Conservation (phyloP, 768 basidiomycete species). For the Lentinula detonsa region DNA sequence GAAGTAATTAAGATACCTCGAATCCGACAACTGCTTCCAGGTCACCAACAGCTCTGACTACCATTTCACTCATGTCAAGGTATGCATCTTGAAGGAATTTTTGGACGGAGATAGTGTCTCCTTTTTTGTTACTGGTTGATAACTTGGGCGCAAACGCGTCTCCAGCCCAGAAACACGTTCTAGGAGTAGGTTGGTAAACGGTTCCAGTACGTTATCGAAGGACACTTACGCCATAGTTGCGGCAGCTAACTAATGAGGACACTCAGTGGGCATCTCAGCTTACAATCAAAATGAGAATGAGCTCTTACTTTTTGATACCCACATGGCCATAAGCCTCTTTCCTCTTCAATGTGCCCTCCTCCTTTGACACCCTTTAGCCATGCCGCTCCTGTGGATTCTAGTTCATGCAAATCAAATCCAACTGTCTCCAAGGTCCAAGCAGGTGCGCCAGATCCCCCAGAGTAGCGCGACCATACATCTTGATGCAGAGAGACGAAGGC, state of each 20-base stretch:
- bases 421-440: constrained; percentile 89
- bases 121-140: constrained; percentile 38
- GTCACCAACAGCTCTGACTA: constrained; percentile 65
- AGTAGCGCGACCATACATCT: constrained; percentile 94
- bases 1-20: constrained; percentile 49
- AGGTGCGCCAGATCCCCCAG: constrained; percentile 93
- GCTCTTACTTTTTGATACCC: constrained; percentile 73
- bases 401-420: constrained; percentile 75
- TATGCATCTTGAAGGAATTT: constrained; percentile 79
- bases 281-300: neutral
- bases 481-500: constrained; percentile 85
- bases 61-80: constrained; percentile 65
- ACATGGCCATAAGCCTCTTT: constrained; percentile 86
- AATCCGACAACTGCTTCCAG: constrained; percentile 83
- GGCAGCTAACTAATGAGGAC: constrained; percentile 47
- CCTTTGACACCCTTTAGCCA: constrained; percentile 80
- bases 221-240: constrained; percentile 82
- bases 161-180: constrained; percentile 93
- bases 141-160: constrained; percentile 80
- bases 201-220: neutral
- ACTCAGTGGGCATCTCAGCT: neutral
- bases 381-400: constrained; percentile 82
- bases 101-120: constrained; percentile 62
- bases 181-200: constrained; percentile 19
- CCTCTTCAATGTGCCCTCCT: constrained; percentile 68